Percentiles rank a stretch among this genome's conserved stretches.
These are phyloP conservation scores for Sporobolomyces phaffii DNA, from an alignment of 768 basidiomycete genomes.

Conservation along the genomic window DNA sequence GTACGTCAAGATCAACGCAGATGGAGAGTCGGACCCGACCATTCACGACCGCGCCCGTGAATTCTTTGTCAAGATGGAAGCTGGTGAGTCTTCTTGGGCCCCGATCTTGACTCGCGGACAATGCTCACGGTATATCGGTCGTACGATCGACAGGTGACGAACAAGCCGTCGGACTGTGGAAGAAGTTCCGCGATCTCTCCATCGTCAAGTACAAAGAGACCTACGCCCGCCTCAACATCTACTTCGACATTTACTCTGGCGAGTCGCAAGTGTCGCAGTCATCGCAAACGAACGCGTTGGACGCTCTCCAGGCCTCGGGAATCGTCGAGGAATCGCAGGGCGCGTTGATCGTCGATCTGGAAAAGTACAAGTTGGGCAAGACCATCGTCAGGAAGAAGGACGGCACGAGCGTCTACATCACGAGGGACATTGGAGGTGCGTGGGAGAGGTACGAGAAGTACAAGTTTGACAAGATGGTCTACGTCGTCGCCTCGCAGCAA, in stretches of 20 bases:
- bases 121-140: too few relatives aligned
- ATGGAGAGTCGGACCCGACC: constrained; percentile 45
- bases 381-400: constrained; percentile 80
- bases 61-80: constrained; percentile 85
- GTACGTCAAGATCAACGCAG: constrained; percentile 89
- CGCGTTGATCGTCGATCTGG: constrained; percentile 78
- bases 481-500: constrained; percentile 49
- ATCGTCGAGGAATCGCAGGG: constrained; percentile 66
- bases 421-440: constrained; percentile 82
- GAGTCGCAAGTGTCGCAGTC: constrained; percentile 53
- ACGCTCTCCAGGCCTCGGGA: constrained; percentile 62
- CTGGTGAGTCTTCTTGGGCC: constrained; percentile 17
- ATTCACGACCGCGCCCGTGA: constrained; percentile 56
- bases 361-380: constrained; percentile 84
- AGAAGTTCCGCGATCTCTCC: constrained; percentile 82
- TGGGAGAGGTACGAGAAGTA: constrained; percentile 87
- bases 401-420: constrained; percentile 43
- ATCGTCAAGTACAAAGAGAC: constrained; percentile 82
- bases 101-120: background rate
- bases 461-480: constrained; percentile 82
- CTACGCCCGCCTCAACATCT: constrained; percentile 80
- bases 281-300: constrained; percentile 63
- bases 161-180: constrained; percentile 76
- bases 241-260: constrained; percentile 86
- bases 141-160: constrained; percentile 57